Evolutionary conservation across 2,329 filamentous ascomycete genomes (phyloP).

Genomic region (Aspergillus latus): DNA sequence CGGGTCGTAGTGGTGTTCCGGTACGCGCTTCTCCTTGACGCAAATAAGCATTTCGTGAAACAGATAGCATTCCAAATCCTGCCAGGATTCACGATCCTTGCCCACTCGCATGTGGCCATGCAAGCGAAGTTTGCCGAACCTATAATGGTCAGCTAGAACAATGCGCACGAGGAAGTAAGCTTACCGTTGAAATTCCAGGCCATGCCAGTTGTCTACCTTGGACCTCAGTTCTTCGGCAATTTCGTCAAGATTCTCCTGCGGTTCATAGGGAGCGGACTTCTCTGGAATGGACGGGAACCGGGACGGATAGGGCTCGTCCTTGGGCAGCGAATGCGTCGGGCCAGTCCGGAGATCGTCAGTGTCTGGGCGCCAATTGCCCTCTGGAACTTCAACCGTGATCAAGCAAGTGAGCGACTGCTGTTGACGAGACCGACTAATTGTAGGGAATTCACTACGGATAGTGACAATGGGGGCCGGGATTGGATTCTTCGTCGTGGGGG

Average conservation of each 20-base stretch:
- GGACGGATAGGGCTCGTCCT: slow-evolving; percentile 54
- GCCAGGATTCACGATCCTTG: slow-evolving; percentile 95
- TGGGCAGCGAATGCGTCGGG: slow-evolving; percentile 41
- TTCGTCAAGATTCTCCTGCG: slow-evolving; percentile 73
- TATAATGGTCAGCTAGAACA: slow-evolving; percentile 33
- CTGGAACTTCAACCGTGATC: slow-evolving; percentile 88
- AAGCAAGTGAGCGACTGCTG: slow-evolving; percentile 94
- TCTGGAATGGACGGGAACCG: slow-evolving; percentile 44
- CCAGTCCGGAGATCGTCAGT: slow-evolving; percentile 69
- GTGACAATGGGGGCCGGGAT: slow-evolving; percentile 91
- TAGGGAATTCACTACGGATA: slow-evolving; percentile 94
- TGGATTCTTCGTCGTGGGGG: slow-evolving; percentile 68
- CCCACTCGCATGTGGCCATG: slow-evolving; percentile 90
- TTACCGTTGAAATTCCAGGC: slow-evolving; percentile 81
- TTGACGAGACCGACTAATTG: slow-evolving; percentile 83
- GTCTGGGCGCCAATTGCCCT: slow-evolving; percentile 85
- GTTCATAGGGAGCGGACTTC: slow-evolving; percentile 70
- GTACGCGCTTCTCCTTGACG: slow-evolving; percentile 90
- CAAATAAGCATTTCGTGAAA: slow-evolving; percentile 99
- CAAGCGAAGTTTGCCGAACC: slow-evolving; percentile 87
- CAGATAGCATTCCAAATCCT: slow-evolving; percentile 94
- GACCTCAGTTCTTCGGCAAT: slow-evolving; percentile 80
- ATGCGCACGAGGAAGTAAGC: slow-evolving; percentile 18
- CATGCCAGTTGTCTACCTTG: slow-evolving; percentile 98
- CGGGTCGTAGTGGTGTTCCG: slow-evolving; percentile 61